phyloP scores from a whole-genome alignment of 108 stramenopile species.

The Fistulifera pelliculosa region DNA sequence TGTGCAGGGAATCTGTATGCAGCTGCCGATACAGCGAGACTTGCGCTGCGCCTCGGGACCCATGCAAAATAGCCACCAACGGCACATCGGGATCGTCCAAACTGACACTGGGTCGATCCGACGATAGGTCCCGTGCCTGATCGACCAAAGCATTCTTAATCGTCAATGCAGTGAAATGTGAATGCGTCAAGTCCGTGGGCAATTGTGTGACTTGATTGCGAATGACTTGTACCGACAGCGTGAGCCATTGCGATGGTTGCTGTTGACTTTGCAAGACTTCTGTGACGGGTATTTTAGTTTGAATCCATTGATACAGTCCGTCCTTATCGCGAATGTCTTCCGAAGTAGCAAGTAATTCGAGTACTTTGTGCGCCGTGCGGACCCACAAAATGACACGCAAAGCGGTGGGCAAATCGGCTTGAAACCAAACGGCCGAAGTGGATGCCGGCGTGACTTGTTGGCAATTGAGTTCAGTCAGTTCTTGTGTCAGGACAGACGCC shows the following conservation, averaged over 20 bases:
- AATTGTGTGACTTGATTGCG: constrained; percentile 35
- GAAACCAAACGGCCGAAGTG: constrained; percentile 18
- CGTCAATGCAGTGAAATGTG: constrained; percentile 65
- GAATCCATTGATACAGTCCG: constrained; percentile 46
- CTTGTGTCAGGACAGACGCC: constrained; percentile 36
- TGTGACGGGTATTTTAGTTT: constrained; percentile 29
- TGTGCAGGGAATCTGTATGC: constrained; percentile 17
- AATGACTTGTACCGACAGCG: constrained; percentile 44
- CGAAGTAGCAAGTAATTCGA: constrained; percentile 38
- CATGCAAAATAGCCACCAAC: constrained; percentile 48
- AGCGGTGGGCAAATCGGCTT: constrained; percentile 25
- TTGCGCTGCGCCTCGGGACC: constrained; percentile 6
- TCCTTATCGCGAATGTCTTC: constrained; percentile 25
- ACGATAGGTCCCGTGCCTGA: constrained; percentile 51
- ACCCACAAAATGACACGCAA: constrained; percentile 52
- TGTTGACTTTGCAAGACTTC: constrained; percentile 38
- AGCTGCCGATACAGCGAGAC: constrained; percentile 60
- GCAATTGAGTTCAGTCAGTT: constrained; percentile 41
- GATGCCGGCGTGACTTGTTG: constrained; percentile 18
- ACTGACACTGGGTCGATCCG: constrained; percentile 63
- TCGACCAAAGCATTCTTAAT: constrained; percentile 79
- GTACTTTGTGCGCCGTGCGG: constrained; percentile 65
- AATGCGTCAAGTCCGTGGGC: constrained; percentile 65
- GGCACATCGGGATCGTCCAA: constrained; percentile 67
- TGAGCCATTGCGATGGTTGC: constrained; percentile 33